phyloP scores from a whole-genome alignment of 108 stramenopile species.

The Cyclostephanos tholiformis region DNA sequence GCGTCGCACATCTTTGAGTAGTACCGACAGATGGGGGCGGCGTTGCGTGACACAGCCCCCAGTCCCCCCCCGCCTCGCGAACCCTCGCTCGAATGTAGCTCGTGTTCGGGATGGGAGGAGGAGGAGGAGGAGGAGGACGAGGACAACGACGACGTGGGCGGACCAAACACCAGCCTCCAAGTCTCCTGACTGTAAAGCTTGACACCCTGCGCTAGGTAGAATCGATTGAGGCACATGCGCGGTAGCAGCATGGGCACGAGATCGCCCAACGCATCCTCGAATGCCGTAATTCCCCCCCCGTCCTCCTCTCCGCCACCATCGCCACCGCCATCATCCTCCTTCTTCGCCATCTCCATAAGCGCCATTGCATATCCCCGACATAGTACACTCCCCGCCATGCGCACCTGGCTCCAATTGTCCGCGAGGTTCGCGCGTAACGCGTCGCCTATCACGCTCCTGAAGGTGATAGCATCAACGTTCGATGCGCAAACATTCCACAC shows the following conservation, averaged over 20 bases:
- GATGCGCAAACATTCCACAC: too few species aligned
- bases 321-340: conserved; percentile 27
- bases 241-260: conserved; percentile 74
- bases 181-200: conserved; percentile 94
- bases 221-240: conserved; percentile 97
- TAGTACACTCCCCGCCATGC: conserved; percentile 93
- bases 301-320: conserved; percentile 34
- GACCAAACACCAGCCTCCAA: conserved; percentile 87
- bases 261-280: conserved; percentile 46
- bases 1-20: conserved; percentile 92
- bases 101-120: conserved; percentile 1
- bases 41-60: conserved; percentile 72
- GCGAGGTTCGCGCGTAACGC: conserved; percentile 60
- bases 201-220: conserved; percentile 95
- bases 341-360: conserved; percentile 50
- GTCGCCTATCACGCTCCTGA: conserved; percentile 46
- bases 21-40: conserved; percentile 87
- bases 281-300: conserved; percentile 37
- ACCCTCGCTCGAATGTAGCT: conserved; percentile 26
- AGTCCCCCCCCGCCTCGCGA: conserved; percentile 62
- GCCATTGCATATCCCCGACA: conserved; percentile 81
- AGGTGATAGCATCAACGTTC: conserved; percentile 35
- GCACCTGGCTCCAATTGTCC: conserved; percentile 98
- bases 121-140: too few species aligned
- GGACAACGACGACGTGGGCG: too few species aligned